Base-by-base conservation (phyloP, 2,329 filamentous ascomycete genomes). In the Phaeosphaeria sp. region DNA sequence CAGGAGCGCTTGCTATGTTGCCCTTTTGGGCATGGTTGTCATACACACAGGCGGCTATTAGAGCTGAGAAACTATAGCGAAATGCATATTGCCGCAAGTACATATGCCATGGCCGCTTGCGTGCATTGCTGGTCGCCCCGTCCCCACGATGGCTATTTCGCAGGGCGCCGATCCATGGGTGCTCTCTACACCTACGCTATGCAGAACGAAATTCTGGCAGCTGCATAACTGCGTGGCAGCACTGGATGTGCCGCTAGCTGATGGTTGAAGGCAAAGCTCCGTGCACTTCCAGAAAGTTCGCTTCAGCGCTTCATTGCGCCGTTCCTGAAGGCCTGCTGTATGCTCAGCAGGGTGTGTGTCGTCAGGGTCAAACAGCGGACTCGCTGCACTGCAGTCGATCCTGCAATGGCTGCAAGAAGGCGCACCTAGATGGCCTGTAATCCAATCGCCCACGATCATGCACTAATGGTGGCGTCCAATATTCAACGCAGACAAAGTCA, bases 311-410 rank as follows among this genome's bases (percentile, higher is more conserved):
- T 48, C 22, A 33, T n/a, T 27, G 20, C 15, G 21, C 20, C 21
- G 21, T 15, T 36, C 30, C 6, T 15, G 33, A n/a, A 30, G 27
- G 5, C 21, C 25, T 54, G 48, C 25, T 52, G 52, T 18, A 49
- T 47, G 60, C 50, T 52, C 50, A 58, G 46, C 59, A 59, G n/a
- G n/a, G 18, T 44, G 55, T 44, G 55, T 65, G 61, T 62, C 60
- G 50, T 30, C 54, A n/a, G 58, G 52, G 53, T 68, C 66, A 66
- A 72, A 66, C 68, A 65, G 49, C 69, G 65, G 69, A 68, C 70
- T 67, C 61, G 57, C 54, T 63, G 64, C 66, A 63, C 56, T 54
- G 52, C 23, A 68, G 62, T 56, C 62, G 67, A 67, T 67, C 61
- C 53, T 62, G 57, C 59, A 49, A 42, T 46, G 39, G 49, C 50